Evolutionary conservation across 2,329 filamentous ascomycete genomes (phyloP).

Genomic region (Fusarium subtropicale): DNA sequence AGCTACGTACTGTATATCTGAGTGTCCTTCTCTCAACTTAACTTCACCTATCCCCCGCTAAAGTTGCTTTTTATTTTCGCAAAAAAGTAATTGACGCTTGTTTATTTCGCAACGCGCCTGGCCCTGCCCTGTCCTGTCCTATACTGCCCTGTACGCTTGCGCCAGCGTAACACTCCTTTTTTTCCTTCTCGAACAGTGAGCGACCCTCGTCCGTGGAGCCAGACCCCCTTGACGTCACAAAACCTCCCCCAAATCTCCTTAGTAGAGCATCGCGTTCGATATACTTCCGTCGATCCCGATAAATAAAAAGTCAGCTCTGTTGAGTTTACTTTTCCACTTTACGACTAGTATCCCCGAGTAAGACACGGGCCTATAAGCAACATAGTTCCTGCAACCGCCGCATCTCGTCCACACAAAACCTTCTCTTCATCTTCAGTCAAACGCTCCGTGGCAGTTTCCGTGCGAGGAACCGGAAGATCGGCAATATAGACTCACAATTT

Average conservation of each 20-base stretch:
- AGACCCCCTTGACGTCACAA: slow-evolving; percentile 46
- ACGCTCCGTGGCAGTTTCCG: slow-evolving; percentile 18
- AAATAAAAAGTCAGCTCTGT: slow-evolving; percentile 24
- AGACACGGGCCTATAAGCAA: slow-evolving; percentile 2
- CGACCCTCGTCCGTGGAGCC: slow-evolving; percentile 28
- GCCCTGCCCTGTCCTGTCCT: slow-evolving; percentile 21
- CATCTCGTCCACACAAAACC: not conserved
- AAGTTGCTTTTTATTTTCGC: not conserved
- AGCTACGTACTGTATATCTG: slow-evolving; percentile 18
- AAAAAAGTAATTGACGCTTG: slow-evolving; percentile 4
- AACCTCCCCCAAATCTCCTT: slow-evolving; percentile 33
- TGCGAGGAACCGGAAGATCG: slow-evolving; percentile 39
- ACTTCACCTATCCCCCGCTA: slow-evolving; percentile 26
- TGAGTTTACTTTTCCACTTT: slow-evolving; percentile 32
- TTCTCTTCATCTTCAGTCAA: slow-evolving; percentile 6
- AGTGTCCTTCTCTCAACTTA: slow-evolving; percentile 10
- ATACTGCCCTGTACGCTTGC: slow-evolving; percentile 14
- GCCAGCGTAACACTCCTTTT: slow-evolving; percentile 31
- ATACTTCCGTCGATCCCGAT: slow-evolving; percentile 42
- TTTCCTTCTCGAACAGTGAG: slow-evolving; percentile 7
- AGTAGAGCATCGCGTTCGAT: slow-evolving; percentile 34
- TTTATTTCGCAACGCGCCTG: slow-evolving; percentile 13
- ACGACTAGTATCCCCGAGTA: slow-evolving; percentile 8
- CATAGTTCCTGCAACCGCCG: slow-evolving; percentile 2
- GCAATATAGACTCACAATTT: slow-evolving; percentile 33